Conservation (phyloP, 345 rosid species). For the Luvunga scandens region DNA sequence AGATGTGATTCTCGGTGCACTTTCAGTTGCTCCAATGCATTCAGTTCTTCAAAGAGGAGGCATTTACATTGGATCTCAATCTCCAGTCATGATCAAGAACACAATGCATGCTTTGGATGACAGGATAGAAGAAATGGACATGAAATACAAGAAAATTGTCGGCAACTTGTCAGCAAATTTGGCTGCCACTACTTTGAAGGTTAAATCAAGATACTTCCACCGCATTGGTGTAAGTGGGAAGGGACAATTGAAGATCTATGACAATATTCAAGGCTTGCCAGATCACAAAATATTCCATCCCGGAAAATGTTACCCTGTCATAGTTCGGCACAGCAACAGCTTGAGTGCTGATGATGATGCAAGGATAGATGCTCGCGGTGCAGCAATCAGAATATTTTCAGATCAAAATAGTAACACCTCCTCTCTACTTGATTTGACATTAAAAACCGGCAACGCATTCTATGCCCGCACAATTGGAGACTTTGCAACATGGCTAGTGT, state of each 20-base stretch:
- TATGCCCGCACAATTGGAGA: constrained; percentile 61
- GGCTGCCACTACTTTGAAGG: constrained; percentile 59
- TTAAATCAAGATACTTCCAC: constrained; percentile 64
- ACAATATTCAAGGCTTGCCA: constrained; percentile 45
- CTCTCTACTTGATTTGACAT: constrained; percentile 54
- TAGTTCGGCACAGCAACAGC: constrained; percentile 66
- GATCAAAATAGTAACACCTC: constrained; percentile 16
- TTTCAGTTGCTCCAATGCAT: constrained; percentile 57
- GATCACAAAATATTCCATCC: constrained; percentile 47
- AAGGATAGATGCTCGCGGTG: constrained; percentile 66
- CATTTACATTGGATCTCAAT: constrained; percentile 56
- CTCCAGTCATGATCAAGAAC: constrained; percentile 61
- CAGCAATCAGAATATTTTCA: constrained; percentile 50
- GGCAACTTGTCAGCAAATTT: constrained; percentile 58
- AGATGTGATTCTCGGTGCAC: constrained; percentile 62
- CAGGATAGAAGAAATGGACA: constrained; percentile 73
- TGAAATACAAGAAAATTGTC: constrained; percentile 57
- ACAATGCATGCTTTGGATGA: constrained; percentile 58
- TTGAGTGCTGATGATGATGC: constrained; percentile 75
- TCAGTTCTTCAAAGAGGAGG: constrained; percentile 54
- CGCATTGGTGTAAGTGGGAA: constrained; percentile 59
- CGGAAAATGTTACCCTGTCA: constrained; percentile 43
- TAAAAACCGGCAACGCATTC: constrained; percentile 68
- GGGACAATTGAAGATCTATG: constrained; percentile 48
- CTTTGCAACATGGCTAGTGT: constrained; percentile 68